Evolutionary conservation across 2,329 filamentous ascomycete species (phyloP).

Genomic region (Bimuria novae-zelandiae): DNA sequence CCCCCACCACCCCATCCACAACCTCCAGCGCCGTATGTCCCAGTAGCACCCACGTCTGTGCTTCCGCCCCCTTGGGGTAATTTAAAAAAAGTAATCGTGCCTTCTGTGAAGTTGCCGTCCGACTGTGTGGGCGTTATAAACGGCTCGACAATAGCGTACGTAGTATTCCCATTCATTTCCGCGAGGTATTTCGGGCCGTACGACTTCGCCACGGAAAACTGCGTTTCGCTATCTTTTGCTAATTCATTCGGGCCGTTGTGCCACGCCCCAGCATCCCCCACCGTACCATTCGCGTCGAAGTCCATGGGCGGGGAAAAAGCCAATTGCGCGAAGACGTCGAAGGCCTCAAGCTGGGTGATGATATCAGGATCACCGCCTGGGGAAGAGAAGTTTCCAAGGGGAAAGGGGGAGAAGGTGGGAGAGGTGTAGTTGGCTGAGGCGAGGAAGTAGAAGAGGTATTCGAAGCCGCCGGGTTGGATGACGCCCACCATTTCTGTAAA

Average conservation of each 20-base stretch:
- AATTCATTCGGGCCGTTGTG: slow-evolving; percentile 46
- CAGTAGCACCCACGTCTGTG: slow-evolving; percentile 26
- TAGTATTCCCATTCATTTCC: slow-evolving; percentile 28
- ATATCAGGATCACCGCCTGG: slow-evolving; percentile 35
- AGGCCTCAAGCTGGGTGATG: slow-evolving; percentile 46
- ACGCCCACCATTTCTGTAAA: slow-evolving; percentile 55
- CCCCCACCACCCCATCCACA: slow-evolving; percentile 44
- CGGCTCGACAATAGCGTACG: slow-evolving; percentile 52
- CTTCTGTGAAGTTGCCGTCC: slow-evolving; percentile 50
- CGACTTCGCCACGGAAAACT: slow-evolving; percentile 53
- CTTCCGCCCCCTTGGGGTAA: slow-evolving; percentile 23
- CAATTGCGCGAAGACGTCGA: slow-evolving; percentile 52
- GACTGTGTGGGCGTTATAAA: slow-evolving; percentile 50
- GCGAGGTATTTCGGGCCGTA: slow-evolving; percentile 54
- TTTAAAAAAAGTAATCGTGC: slow-evolving; percentile 49
- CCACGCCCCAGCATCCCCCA: slow-evolving; percentile 51
- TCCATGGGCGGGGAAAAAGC: slow-evolving; percentile 49
- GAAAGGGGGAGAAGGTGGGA: slow-evolving; percentile 44
- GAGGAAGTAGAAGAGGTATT: slow-evolving; percentile 52
- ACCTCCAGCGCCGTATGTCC: slow-evolving; percentile 47
- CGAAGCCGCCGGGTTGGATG: slow-evolving; percentile 55
- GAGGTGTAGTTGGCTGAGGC: slow-evolving; percentile 43
- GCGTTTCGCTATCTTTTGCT: slow-evolving; percentile 33
- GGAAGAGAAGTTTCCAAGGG: slow-evolving; percentile 32
- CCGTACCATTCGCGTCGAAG: slow-evolving; percentile 31